These are phyloP conservation scores for Huntiella bhutanensis DNA, from an alignment of 2,329 filamentous ascomycete genomes.

Conservation along the genomic window DNA sequence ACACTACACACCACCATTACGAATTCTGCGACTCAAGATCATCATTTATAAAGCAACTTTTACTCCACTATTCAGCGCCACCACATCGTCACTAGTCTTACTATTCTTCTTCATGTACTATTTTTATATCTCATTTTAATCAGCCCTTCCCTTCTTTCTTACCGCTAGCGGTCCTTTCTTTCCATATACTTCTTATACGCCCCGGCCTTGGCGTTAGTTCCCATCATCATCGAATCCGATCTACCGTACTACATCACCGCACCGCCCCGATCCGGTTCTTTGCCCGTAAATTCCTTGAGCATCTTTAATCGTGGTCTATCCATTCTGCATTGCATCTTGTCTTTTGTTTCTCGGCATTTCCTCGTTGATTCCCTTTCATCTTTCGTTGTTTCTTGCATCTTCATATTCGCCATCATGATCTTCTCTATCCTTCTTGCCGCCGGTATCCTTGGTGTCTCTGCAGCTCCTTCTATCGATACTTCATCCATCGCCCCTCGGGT, in stretches of 20 bases:
- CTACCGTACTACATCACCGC: not conserved
- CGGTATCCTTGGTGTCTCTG: conserved; percentile 2
- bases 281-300: not conserved
- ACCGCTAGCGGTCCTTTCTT: not conserved
- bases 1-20: not conserved
- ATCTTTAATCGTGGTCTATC: not conserved
- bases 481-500: conserved; percentile 20
- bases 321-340: not conserved
- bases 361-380: not conserved
- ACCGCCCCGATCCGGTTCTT: not conserved
- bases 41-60: not conserved
- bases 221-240: not conserved
- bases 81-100: no score
- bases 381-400: conserved; percentile 1
- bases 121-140: conserved; percentile 1
- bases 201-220: not conserved
- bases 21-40: not conserved
- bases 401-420: not conserved
- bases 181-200: not conserved
- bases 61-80: not conserved
- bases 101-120: not conserved
- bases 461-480: conserved; percentile 2
- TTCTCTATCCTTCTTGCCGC: conserved; percentile 3
- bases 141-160: not conserved
- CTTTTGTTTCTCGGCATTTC: not conserved